phyloP scores from a whole-genome alignment of 2,329 filamentous ascomycete species.

The Epichloe scottii region DNA sequence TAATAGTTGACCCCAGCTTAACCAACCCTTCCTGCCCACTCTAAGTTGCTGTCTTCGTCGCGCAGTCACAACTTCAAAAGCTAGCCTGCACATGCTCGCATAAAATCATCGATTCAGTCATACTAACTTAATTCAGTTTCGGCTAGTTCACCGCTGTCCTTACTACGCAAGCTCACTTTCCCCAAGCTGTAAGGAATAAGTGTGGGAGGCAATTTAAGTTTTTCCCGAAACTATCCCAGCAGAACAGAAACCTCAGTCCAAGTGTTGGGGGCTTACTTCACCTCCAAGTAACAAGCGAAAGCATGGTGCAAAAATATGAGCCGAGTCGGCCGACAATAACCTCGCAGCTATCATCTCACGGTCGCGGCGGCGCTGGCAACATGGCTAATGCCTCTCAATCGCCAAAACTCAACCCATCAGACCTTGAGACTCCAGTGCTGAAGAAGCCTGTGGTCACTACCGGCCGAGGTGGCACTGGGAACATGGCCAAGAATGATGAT shows the following conservation, averaged over 20 bases:
- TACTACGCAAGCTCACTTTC: too few relatives aligned
- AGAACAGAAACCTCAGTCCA: too few relatives aligned
- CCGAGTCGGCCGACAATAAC: slow-evolving; percentile 10
- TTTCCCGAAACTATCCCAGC: too few relatives aligned
- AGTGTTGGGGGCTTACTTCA: neutral
- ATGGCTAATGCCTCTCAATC: slow-evolving; percentile 44
- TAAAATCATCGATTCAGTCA: too few relatives aligned
- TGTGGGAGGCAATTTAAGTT: too few relatives aligned
- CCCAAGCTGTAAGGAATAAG: too few relatives aligned
- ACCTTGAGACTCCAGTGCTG: slow-evolving; percentile 71
- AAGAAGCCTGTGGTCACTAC: slow-evolving; percentile 80
- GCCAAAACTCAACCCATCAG: slow-evolving; percentile 41
- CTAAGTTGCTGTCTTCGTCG: neutral
- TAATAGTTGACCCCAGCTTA: neutral
- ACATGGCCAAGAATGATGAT: slow-evolving; percentile 68
- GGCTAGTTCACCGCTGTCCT: too few relatives aligned
- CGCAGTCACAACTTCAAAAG: neutral
- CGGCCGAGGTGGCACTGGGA: slow-evolving; percentile 76
- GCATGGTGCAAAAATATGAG: slow-evolving; percentile 1
- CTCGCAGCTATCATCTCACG: slow-evolving; percentile 45
- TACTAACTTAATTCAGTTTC: too few relatives aligned
- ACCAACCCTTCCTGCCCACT: neutral
- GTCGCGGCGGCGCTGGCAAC: slow-evolving; percentile 70
- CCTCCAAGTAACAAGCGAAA: neutral
- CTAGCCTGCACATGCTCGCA: too few relatives aligned